Evolutionary conservation across 164 flowering plant genomes (phyloP).

Genomic region (Nelumbo lutea): DNA sequence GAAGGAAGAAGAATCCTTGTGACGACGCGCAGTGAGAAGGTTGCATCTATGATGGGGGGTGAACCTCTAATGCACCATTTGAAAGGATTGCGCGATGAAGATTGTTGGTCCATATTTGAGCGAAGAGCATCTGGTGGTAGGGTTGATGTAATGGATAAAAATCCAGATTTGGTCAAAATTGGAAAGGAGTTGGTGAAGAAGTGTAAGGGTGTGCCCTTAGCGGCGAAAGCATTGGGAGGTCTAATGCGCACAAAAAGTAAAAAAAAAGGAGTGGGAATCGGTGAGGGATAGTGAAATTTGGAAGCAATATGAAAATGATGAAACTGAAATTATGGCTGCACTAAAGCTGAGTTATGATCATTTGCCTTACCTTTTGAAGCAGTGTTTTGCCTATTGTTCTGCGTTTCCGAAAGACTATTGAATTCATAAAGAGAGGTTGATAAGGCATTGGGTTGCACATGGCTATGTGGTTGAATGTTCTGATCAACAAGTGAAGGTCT

Average conservation of each 20-base stretch:
- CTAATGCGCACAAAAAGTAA: neutral
- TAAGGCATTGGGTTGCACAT: neutral
- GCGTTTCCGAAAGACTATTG: conserved; percentile 3
- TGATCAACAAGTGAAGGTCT: neutral
- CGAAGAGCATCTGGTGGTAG: neutral
- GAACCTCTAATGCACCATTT: neutral
- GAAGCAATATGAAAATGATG: neutral
- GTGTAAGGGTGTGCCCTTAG: neutral
- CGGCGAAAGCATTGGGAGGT: neutral
- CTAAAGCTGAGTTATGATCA: conserved; percentile 4
- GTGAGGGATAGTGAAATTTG: neutral
- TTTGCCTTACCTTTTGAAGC: neutral
- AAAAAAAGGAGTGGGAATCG: neutral
- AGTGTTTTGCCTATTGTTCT: conserved; percentile 16
- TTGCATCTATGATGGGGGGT: neutral
- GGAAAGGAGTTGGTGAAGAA: neutral
- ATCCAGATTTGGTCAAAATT: neutral
- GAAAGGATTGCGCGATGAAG: neutral
- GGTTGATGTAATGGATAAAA: neutral
- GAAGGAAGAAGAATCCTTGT: neutral
- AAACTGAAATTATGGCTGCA: neutral
- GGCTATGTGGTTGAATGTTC: conserved; percentile 8
- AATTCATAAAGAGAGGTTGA: neutral
- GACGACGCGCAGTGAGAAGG: neutral
- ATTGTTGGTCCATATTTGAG: neutral